phyloP scores from a whole-genome alignment of 495 filamentous ascomycete species.

The Xylaria grammica region DNA sequence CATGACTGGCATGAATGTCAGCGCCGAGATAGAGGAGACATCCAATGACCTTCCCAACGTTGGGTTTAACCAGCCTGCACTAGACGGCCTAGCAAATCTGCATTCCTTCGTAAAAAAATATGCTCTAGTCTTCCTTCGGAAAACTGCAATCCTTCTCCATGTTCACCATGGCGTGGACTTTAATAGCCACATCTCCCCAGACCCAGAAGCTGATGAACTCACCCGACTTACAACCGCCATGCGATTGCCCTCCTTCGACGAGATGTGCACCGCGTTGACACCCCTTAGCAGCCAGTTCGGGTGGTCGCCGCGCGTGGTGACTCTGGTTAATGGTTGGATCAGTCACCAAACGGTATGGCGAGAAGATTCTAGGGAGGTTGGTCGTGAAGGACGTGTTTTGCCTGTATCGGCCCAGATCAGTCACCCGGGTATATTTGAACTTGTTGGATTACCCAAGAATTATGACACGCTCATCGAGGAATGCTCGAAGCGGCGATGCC shows the following conservation, averaged over 20 bases:
- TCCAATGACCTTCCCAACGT: constrained; percentile 33
- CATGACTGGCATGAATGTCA: constrained; percentile 36
- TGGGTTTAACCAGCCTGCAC: constrained; percentile 49
- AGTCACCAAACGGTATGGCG: constrained; percentile 58
- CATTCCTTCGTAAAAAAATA: constrained; percentile 71
- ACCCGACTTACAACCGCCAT: constrained; percentile 77
- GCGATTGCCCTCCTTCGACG: constrained; percentile 76
- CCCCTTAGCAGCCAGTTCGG: constrained; percentile 46
- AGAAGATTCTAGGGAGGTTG: not conserved
- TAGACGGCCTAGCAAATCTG: constrained; percentile 47
- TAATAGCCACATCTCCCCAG: constrained; percentile 69
- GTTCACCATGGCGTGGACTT: constrained; percentile 90
- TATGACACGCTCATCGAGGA: constrained; percentile 94
- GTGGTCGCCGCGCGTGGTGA: constrained; percentile 43
- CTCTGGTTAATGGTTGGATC: constrained; percentile 80
- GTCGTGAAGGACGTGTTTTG: constrained; percentile 23
- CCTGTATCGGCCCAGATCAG: constrained; percentile 57
- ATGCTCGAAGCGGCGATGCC: constrained; percentile 81
- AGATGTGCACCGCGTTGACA: constrained; percentile 65
- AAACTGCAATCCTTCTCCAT: constrained; percentile 80
- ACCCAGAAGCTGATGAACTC: constrained; percentile 75
- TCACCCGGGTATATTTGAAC: constrained; percentile 91
- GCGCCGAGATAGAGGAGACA: constrained; percentile 16
- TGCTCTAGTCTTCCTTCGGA: constrained; percentile 87
- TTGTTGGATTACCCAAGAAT: constrained; percentile 88